Base-by-base conservation (phyloP, 1,139 yeast species). In the Nakaseomyces bracarensis region DNA sequence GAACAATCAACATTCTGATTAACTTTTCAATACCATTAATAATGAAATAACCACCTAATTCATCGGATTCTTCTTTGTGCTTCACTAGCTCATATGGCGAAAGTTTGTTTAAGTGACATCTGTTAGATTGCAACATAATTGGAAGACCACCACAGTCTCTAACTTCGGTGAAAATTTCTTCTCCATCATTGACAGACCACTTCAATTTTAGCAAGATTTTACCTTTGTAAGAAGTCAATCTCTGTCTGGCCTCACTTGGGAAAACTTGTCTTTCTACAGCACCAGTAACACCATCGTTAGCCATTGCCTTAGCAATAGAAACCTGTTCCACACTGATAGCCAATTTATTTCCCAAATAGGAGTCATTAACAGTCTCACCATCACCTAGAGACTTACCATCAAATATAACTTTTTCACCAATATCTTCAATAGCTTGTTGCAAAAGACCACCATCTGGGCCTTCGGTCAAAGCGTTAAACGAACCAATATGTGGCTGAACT, bases 1-100 rank as follows among this genome's bases (percentile, higher is more conserved):
- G 98, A 16, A 91, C 96, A 70, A 91, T 87, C 64, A 93, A 77
- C 97, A 91, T 86, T 68, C 98, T 85, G 57, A 91, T 79, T 56
- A 91, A 72, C 66, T 91, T 93, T 65, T 91, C 99, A 54, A 89
- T 87, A 70, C 98, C 99, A 61, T 91, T 91, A 46, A 91, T 91
- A 52, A 91, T 77, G 63, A 93, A 91, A 64, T 91, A 91, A 27
- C 98, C 99, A 49, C 99, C 98, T 48, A 87, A 69, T 63, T 91
- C 99, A 62, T 93, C 98, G 35, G 87, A 75, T 64, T 93, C 98
- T 66, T 91, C 99, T 60, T 82, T 82, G 45, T 70, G 72, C 19
- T 72, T 67, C 13, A 91, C 93, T 52, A 93, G 70, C 54, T 87
- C 85, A 30, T 76, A 71, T 15, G 98, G 97, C 1, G 93, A 74